A percentile compares a stretch with the other conserved stretches of the same genome.
These are phyloP conservation scores for Spathaspora gorwiae DNA, from an alignment of 805 yeast genomes.

Conservation along the genomic window DNA sequence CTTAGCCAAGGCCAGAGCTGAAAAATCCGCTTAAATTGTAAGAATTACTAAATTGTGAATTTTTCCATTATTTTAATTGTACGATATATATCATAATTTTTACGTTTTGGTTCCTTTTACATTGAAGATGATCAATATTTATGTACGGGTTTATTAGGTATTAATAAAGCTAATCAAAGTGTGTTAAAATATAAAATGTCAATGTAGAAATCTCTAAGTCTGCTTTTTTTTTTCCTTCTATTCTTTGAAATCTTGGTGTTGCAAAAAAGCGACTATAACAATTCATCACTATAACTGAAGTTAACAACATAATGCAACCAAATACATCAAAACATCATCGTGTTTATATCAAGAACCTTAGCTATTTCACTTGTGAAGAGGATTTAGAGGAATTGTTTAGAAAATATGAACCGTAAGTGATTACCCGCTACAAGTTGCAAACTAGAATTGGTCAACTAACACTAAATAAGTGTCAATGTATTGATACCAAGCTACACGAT, in stretches of 20 bases:
- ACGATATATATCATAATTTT: constrained; percentile 7
- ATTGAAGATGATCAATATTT: constrained; percentile 10
- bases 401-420: constrained; percentile 43
- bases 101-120: constrained; percentile 10
- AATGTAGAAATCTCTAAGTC: background rate
- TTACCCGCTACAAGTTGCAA: constrained; percentile 2
- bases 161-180: constrained; percentile 10
- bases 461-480: constrained; percentile 25
- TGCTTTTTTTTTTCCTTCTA: background rate
- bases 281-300: background rate
- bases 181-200: background rate
- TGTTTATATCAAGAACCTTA: constrained; percentile 52
- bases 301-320: background rate
- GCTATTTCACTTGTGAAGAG: constrained; percentile 47
- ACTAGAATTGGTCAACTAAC: constrained; percentile 2
- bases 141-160: constrained; percentile 12
- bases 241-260: background rate
- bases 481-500: constrained; percentile 54
- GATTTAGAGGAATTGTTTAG: constrained; percentile 44
- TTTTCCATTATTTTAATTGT: constrained; percentile 2
- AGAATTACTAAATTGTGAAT: constrained; percentile 2
- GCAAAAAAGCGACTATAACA: background rate
- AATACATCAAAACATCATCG: constrained; percentile 17
- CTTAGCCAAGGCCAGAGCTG: constrained; percentile 76
- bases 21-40: constrained; percentile 34